Base-by-base conservation (phyloP, 352 stramenopile genomes). In the Globisporangium paddicum region DNA sequence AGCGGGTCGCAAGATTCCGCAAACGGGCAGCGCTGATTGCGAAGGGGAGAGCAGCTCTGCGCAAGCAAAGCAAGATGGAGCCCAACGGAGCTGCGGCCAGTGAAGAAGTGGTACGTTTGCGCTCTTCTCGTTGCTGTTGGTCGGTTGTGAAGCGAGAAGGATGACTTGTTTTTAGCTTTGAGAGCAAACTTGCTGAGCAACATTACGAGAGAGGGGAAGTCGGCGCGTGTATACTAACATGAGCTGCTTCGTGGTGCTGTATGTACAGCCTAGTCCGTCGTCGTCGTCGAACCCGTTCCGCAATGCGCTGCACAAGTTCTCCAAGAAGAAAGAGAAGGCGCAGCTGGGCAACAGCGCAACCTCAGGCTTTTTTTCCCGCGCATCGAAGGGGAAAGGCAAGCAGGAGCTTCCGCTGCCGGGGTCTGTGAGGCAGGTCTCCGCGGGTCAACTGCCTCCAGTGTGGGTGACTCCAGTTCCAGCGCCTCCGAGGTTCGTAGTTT, bases 251-350 rank as follows among this genome's bases (percentile, higher is more conserved):
- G 28, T 19, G 14, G 26, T 45, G 35, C 23, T 26, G 10, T 53
- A 9, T 38, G 18, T 8, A 38, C 55, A 81, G 67, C 37, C 69
- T 32, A 74, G 58, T 34, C 50, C 64, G 30, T 72, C 67, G 32
- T 63, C 62, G 26, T 84, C 77, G 37, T 83, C 77, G 10, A 91
- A 89, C 57, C 75, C 77, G 40, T 91, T 93, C 55, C 82, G 82
- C 56, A 87, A 77, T 54, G 84, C 79, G 45, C 67, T 93, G 51
- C 80, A 93, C 68, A 93, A 93, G 53, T 89, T 93, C 47, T 54
- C 64, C n/a, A 76, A 86, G 56, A 93, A 91, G 67, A 85, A 91
- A 51, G 88, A 93, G 58, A 68, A 88, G 26, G 65, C 76, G 18
- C 58, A 58, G 42, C 51, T 87, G 13, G 60, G 64, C 42, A 82